These are phyloP conservation scores for Ustilago tritici DNA, from an alignment of 1,284 basidiomycete genomes.

Conservation along the genomic window DNA sequence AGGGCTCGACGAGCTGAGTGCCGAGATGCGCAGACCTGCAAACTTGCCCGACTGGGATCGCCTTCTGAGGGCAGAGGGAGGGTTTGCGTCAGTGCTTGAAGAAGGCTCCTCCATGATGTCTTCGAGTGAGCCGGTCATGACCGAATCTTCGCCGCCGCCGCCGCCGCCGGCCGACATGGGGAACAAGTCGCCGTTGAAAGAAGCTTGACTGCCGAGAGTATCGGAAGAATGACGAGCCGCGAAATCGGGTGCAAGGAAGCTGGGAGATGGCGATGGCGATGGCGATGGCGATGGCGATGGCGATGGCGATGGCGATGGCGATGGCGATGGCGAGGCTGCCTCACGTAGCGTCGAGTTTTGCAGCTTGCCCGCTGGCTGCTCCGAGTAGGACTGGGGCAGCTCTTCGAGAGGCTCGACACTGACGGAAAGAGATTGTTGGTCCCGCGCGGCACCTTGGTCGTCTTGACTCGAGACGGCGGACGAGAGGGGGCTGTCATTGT, in stretches of 20 bases:
- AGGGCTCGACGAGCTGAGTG: slow-evolving; percentile 23
- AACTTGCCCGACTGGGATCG: slow-evolving; percentile 52
- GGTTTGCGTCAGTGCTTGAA: background rate
- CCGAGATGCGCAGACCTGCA: slow-evolving; percentile 44
- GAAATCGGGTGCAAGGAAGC: slow-evolving; percentile 7
- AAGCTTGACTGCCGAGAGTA: background rate
- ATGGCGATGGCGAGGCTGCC: background rate
- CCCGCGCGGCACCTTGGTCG: slow-evolving; percentile 7
- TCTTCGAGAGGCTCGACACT: slow-evolving; percentile 33
- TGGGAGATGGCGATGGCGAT: slow-evolving; percentile 2
- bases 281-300: slow-evolving; percentile 4
- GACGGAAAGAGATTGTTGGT: slow-evolving; percentile 17
- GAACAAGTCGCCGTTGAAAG: slow-evolving; percentile 18
- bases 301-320: slow-evolving; percentile 9
- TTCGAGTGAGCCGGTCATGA: slow-evolving; percentile 25
- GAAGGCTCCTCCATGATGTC: slow-evolving; percentile 50
- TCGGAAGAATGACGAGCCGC: background rate
- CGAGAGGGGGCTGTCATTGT: slow-evolving; percentile 25
- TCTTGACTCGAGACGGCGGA: slow-evolving; percentile 24
- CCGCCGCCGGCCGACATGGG: slow-evolving; percentile 10
- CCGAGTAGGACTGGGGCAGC: slow-evolving; percentile 31
- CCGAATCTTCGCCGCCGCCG: slow-evolving; percentile 15
- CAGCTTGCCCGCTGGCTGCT: slow-evolving; percentile 36
- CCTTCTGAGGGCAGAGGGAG: background rate
- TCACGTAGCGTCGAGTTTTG: slow-evolving; percentile 28